Base-by-base conservation (phyloP, 768 basidiomycete genomes). In the Kwoniella dejecticola region DNA sequence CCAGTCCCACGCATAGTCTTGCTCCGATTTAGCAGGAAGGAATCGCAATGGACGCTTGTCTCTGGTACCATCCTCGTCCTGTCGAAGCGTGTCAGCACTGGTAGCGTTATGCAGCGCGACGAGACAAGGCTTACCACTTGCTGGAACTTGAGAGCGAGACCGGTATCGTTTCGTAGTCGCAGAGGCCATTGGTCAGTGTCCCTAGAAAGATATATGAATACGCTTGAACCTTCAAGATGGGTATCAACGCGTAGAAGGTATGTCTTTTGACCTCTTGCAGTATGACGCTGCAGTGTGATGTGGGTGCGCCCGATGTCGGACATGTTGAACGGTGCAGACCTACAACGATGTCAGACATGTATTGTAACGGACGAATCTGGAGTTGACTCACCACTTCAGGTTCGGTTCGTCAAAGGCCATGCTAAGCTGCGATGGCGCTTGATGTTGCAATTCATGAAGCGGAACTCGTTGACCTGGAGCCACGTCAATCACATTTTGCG, bases 321-420 rank as follows among this genome's bases (percentile, higher is more conserved):
- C 36, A 97, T 84, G 74, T 90, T 91, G 79, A 98, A 87, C 0
- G 93, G 90, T 1, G 93, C 83, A 1, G 95, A 94, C 94, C 94
- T 96, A 62, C 6, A 41, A 58, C 29, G 42, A 29, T 17, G 26
- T 62, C 13, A 44, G 11, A 1, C n/a, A n/a, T n/a, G n/a, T n/a
- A 23, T 36, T 4, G 47, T 30, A 13, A 46, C 50, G 30, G 27
- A 4, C 4, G 55, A 47, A 3, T 2, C 38, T 29, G 12, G 19
- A 21, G 7, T 13, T 33, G 27, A 60, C 72, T 65, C 29, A 70
- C 74, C 74, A 75, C 49, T 65, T 61, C 1, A 88, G 84, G 74
- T 91, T 88, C 36, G 90, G 79, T 7, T 91, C 91, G n/a, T 92
- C 86, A 71, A 88, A 87, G 0, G 95, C 89, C 42, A 97, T 80